These are phyloP conservation scores for Penicillium sp. DNA, from an alignment of 2,329 filamentous ascomycete genomes.

Conservation along the genomic window DNA sequence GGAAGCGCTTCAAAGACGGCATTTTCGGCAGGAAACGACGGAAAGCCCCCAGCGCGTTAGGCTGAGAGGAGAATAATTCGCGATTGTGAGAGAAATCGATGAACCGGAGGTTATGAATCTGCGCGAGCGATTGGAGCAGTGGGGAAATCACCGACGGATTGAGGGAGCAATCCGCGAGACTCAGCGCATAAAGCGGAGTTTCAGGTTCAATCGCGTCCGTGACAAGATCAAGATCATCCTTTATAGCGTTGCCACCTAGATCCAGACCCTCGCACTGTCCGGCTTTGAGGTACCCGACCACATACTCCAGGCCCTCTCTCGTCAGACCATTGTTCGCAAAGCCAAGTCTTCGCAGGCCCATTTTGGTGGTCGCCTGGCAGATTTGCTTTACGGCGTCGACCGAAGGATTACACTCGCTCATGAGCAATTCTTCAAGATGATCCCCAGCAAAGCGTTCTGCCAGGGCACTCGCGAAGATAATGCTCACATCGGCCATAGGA, in stretches of 20 bases:
- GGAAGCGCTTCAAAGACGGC: conserved; percentile 74
- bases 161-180: conserved; percentile 81
- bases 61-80: conserved; percentile 70
- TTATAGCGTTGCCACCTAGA: conserved; percentile 77
- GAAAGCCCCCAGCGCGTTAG: conserved; percentile 72
- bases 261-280: conserved; percentile 85
- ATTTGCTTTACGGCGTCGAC: conserved; percentile 71
- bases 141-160: conserved; percentile 69
- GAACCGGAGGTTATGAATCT: conserved; percentile 74
- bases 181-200: conserved; percentile 73
- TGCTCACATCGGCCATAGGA: conserved; percentile 53
- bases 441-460: conserved; percentile 73
- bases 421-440: conserved; percentile 75
- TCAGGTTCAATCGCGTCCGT: conserved; percentile 41
- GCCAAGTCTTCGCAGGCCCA: conserved; percentile 75
- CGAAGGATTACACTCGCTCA: conserved; percentile 75
- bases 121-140: conserved; percentile 71
- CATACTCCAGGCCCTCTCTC: conserved; percentile 69
- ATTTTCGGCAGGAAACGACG: conserved; percentile 84
- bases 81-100: conserved; percentile 91
- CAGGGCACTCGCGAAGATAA: conserved; percentile 72
- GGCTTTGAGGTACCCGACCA: conserved; percentile 72
- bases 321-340: conserved; percentile 80
- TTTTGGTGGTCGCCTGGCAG: conserved; percentile 77
- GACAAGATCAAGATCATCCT: conserved; percentile 51